phyloP scores from a whole-genome alignment of 768 basidiomycete species.

The Cyclocybe aegerita region DNA sequence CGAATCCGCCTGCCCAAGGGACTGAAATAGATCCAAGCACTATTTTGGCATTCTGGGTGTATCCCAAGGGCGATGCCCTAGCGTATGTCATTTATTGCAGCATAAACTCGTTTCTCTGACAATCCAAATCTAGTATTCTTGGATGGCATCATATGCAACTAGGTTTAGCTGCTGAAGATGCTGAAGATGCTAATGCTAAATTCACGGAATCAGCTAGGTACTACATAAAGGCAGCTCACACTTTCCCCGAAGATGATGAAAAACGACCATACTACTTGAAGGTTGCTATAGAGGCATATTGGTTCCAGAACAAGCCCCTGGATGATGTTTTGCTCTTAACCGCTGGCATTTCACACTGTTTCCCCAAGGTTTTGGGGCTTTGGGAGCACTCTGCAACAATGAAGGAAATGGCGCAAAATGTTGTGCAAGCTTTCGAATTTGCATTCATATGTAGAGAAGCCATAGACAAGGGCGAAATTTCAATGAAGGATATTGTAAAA shows the following conservation, averaged over 20 bases:
- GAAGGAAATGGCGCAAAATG: too few relatives aligned
- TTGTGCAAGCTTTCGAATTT: neutral
- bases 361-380: conserved; percentile 14
- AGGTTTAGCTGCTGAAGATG: conserved; percentile 15
- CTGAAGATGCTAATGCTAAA: conserved; percentile 11
- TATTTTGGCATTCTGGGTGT: conserved; percentile 34
- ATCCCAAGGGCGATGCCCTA: conserved; percentile 34
- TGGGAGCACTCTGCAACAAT: conserved; percentile 11
- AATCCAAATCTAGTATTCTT: conserved; percentile 18
- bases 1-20: conserved; percentile 15
- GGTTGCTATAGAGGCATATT: conserved; percentile 31
- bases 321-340: conserved; percentile 23
- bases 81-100: conserved; percentile 25
- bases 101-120: conserved; percentile 1
- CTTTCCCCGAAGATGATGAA: conserved; percentile 39
- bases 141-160: conserved; percentile 28
- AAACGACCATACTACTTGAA: conserved; percentile 26
- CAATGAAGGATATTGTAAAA: conserved; percentile 5
- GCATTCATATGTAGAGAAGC: neutral
- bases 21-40: conserved; percentile 26
- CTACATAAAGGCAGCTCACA: conserved; percentile 30
- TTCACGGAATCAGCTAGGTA: conserved; percentile 22
- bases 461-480: neutral
- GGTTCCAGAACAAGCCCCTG: conserved; percentile 22
- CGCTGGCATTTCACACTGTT: conserved; percentile 17